phyloP scores from a whole-genome alignment of 805 yeast genomes.

The Metschnikowia cerradonensis region DNA sequence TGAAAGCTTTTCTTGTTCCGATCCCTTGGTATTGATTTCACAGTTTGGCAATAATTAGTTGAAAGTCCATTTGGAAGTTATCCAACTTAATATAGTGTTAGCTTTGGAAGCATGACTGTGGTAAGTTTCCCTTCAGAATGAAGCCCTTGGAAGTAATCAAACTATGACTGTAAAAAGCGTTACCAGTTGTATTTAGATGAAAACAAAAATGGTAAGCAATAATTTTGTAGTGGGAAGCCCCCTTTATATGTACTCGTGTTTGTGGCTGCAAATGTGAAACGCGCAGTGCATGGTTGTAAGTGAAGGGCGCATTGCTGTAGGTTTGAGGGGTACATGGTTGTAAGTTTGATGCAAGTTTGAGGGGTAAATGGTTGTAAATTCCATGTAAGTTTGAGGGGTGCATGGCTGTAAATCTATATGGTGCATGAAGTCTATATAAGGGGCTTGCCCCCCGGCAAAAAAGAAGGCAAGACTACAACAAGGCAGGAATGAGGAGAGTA shows the following conservation, averaged over 20 bases:
- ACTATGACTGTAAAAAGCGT: no score
- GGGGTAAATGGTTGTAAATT: neutral
- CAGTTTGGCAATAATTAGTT: no score
- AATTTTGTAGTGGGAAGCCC: neutral
- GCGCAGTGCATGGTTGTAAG: neutral
- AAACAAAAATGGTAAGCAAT: no score
- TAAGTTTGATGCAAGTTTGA: neutral
- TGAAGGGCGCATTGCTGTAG: neutral
- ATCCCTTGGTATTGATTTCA: no score
- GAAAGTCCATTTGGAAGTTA: no score
- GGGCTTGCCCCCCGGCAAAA: neutral
- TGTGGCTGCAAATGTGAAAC: conserved; percentile 3
- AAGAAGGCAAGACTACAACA: no score
- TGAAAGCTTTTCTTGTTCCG: no score
- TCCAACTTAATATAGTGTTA: no score
- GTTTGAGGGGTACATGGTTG: neutral
- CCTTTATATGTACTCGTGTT: neutral
- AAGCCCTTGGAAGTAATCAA: no score
- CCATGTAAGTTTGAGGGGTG: neutral
- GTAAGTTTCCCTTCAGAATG: no score
- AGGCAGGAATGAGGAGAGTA: neutral
- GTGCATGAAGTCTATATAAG: neutral
- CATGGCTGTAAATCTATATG: neutral
- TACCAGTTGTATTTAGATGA: no score
- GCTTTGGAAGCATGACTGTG: no score